Evolutionary conservation across 2,329 filamentous ascomycete species (phyloP), one percentile per base, ranked within the genome.

Genomic region (Oidium heveae): DNA sequence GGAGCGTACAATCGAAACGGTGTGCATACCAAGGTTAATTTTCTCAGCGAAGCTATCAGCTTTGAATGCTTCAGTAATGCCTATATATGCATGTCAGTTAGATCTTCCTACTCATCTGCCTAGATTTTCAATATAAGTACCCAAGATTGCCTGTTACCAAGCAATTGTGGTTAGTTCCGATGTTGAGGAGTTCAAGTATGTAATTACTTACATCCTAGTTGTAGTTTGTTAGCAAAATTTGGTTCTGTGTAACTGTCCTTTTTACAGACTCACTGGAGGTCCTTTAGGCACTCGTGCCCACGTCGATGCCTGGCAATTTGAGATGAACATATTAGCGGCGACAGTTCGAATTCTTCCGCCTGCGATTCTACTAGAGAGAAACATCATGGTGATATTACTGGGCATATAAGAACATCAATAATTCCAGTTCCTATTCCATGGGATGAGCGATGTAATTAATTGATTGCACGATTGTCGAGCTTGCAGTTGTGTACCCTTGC

Each of bases 61-160:
- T 77, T 96, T 98, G 84, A 91, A 98, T 58, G 91, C 91, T 74
- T 98, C 91, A 59, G 91, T 96, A 72, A 98, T 87, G 68, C 85
- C 83, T 82, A 61, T 20, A 55, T 28, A 28, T 28, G 6, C 24
- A 28, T 28, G 58, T 66, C 65, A 63, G 60, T 55, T 60, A 58
- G 2, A 24, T 13, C 44, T 47, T 15, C 10, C 15, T 6, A 28
- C 24, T 6, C 24, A 28, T 28, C 6, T 28, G 24, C 24, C 24
- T 6, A 28, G 24, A 28, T 28, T 28, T 6, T 28, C 24, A 28
- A 6, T 28, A 12, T 34, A 68, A 74, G 63, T 75, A 84, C 80
- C 83, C 56, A 87, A 75, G 72, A 86, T 88, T 66, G 84, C 84
- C 82, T 85, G 66, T 55, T 47, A 56, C 58, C 53, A 57, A 15